These are phyloP conservation scores for Leptomonas pyrrhocoris DNA, from an alignment of 208 protist species.

Conservation along the genomic window DNA sequence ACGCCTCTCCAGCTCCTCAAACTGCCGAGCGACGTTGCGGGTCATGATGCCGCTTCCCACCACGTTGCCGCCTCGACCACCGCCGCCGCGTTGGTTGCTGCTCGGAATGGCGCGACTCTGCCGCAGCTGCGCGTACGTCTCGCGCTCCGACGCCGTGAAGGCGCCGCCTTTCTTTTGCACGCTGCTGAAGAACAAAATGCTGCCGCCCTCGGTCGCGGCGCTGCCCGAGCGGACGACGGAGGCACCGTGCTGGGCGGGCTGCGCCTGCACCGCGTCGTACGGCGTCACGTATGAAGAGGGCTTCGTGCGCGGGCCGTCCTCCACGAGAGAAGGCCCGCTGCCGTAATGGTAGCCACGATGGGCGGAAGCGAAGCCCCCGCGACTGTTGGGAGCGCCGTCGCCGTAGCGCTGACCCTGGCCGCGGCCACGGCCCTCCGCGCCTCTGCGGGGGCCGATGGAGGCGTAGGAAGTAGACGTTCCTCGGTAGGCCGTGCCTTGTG, in stretches of 20 bases:
- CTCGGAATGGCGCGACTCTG: constrained; percentile 53
- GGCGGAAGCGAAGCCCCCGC: background rate
- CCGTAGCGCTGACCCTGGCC: constrained; percentile 11
- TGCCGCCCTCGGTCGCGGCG: constrained; percentile 47
- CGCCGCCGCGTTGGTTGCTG: constrained; percentile 25
- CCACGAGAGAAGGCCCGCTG: background rate
- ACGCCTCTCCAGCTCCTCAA: constrained; percentile 33
- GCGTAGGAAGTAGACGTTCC: background rate
- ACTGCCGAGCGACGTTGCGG: constrained; percentile 27
- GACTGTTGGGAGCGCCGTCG: background rate
- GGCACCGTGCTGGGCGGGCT: constrained; percentile 71
- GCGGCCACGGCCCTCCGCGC: background rate
- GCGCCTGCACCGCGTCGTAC: constrained; percentile 55
- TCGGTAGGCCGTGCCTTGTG: background rate
- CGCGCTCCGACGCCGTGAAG: constrained; percentile 72
- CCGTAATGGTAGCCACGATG: background rate
- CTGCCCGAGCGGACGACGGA: constrained; percentile 70
- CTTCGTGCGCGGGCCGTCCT: constrained; percentile 31
- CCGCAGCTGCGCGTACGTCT: constrained; percentile 71
- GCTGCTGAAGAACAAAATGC: constrained; percentile 81
- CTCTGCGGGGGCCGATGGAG: background rate
- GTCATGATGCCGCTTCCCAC: constrained; percentile 26
- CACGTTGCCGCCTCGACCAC: constrained; percentile 30
- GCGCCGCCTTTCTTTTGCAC: constrained; percentile 81
- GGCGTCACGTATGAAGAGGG: constrained; percentile 58